phyloP scores from a whole-genome alignment of 2,329 filamentous ascomycete genomes.

The Sporothrix euskadiensis region DNA sequence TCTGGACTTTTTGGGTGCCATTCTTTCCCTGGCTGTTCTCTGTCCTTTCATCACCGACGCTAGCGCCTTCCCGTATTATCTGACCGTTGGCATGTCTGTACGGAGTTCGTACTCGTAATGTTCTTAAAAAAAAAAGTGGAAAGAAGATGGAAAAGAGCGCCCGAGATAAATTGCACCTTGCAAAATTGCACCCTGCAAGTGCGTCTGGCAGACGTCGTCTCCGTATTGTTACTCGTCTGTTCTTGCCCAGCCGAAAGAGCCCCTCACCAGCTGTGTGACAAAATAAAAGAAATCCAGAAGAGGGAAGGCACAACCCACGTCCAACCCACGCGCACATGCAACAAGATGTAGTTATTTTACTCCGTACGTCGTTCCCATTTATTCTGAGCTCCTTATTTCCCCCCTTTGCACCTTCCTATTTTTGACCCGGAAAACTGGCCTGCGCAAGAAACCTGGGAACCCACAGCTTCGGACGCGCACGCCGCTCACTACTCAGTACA shows the following conservation, averaged over 20 bases:
- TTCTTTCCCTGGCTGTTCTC: neutral
- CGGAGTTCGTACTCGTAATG: neutral
- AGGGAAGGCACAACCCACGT: neutral
- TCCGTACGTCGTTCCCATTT: neutral
- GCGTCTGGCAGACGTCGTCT: neutral
- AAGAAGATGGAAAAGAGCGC: neutral
- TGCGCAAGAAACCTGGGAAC: neutral
- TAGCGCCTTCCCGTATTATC: constrained; percentile 10
- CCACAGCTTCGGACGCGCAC: constrained; percentile 1
- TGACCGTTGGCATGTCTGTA: constrained; percentile 8
- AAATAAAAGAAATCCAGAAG: constrained; percentile 14
- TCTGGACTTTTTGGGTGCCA: too few relatives aligned
- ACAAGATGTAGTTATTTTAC: neutral
- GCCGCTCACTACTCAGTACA: neutral
- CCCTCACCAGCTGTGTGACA: constrained; percentile 7
- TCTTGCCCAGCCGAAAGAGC: neutral
- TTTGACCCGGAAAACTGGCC: constrained; percentile 4
- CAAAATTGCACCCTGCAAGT: constrained; percentile 11
- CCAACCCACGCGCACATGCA: neutral
- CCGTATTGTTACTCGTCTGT: constrained; percentile 1
- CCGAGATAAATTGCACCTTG: neutral
- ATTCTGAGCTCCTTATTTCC: neutral
- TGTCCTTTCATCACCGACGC: constrained; percentile 5
- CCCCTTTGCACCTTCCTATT: constrained; percentile 7
- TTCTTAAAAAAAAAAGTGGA: neutral